Evolutionary conservation across 441 rosid genomes (phyloP).

Genomic region (Erodium moschatum): DNA sequence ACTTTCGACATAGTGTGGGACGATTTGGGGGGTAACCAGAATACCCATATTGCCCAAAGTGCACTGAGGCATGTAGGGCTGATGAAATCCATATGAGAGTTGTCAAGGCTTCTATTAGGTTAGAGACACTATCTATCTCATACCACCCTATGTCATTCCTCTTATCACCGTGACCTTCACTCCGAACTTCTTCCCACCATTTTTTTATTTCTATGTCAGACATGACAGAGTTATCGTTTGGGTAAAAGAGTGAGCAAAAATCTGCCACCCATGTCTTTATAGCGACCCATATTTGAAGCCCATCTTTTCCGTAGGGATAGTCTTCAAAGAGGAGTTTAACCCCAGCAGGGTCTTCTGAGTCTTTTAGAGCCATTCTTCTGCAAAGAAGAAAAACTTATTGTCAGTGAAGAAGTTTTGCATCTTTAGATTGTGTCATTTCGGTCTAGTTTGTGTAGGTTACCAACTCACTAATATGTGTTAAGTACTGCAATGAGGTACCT

Average conservation of each 20-base stretch:
- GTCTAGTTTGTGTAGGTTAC: not conserved
- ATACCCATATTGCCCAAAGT: constrained; percentile 54
- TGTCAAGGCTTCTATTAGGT: constrained; percentile 40
- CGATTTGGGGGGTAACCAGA: constrained; percentile 53
- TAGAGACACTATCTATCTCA: constrained; percentile 29
- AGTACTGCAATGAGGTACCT: constrained; percentile 29
- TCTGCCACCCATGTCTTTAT: constrained; percentile 49
- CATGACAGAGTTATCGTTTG: constrained; percentile 33
- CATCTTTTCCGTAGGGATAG: constrained; percentile 62
- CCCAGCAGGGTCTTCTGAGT: constrained; percentile 31
- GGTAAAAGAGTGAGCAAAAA: constrained; percentile 46
- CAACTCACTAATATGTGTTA: not conserved
- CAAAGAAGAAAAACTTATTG: not conserved
- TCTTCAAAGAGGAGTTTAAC: constrained; percentile 43
- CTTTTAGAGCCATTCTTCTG: constrained; percentile 48
- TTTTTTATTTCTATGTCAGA: constrained; percentile 61
- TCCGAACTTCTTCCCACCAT: constrained; percentile 69
- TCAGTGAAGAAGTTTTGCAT: too few relatives aligned
- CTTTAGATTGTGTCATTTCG: too few relatives aligned
- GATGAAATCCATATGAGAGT: constrained; percentile 61
- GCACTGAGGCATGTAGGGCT: constrained; percentile 53
- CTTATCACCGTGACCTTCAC: constrained; percentile 62
- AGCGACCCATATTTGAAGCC: constrained; percentile 53
- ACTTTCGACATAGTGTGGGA: constrained; percentile 39
- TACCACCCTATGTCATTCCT: constrained; percentile 52